Evolutionary conservation across 148 eudicot species (phyloP).

Genomic region (Heliamphora exappendiculata): DNA sequence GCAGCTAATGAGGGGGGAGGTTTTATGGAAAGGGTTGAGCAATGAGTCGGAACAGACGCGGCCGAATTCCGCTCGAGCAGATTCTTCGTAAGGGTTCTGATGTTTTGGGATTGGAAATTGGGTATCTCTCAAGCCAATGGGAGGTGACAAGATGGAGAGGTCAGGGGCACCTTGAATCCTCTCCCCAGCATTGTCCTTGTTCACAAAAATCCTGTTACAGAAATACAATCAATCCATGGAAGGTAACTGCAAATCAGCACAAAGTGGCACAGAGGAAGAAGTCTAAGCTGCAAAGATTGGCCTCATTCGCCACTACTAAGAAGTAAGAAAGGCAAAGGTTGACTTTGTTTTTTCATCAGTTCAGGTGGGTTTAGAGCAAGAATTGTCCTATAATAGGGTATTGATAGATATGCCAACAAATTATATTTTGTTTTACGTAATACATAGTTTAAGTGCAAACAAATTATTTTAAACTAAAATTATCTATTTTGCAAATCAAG

Average conservation of each 20-base stretch:
- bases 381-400: not conserved
- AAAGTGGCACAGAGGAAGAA: not conserved
- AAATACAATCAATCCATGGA: not conserved
- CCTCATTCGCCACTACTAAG: not conserved
- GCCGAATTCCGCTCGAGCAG: constrained; percentile 27
- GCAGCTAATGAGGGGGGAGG: constrained; percentile 20
- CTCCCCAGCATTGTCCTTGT: constrained; percentile 20
- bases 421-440: not conserved
- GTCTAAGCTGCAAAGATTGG: not conserved
- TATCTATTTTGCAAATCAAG: no score
- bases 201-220: constrained; percentile 20
- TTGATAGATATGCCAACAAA: no score
- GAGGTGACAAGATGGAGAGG: constrained; percentile 27
- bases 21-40: constrained; percentile 36
- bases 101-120: constrained; percentile 22
- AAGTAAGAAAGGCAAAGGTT: not conserved
- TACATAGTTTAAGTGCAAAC: not conserved
- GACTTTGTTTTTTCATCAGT: no score
- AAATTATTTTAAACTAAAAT: no score
- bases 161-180: constrained; percentile 21
- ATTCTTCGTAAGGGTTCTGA: constrained; percentile 11
- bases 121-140: constrained; percentile 17
- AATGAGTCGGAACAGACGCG: constrained; percentile 37
- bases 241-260: not conserved
- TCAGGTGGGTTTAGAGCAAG: no score